Conservation (phyloP, 2,329 filamentous ascomycete genomes). For the Akanthomyces muscarius region DNA sequence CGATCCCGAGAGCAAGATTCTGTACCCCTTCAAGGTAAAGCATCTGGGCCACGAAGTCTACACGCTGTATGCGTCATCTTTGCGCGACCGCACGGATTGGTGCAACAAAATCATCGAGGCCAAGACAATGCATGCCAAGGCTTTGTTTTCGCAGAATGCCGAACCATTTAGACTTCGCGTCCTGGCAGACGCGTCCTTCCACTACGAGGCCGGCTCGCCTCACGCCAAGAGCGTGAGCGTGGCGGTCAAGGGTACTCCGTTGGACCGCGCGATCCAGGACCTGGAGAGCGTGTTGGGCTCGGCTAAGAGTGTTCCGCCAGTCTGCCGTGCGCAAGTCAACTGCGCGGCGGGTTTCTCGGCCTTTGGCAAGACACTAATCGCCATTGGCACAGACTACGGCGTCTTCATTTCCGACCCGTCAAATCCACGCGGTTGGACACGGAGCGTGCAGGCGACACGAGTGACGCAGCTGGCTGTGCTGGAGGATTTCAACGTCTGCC, state of each 20-base stretch:
- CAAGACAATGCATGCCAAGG: slow-evolving; percentile 88
- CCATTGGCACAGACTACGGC: slow-evolving; percentile 91
- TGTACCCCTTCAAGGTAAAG: slow-evolving; percentile 94
- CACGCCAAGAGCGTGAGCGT: slow-evolving; percentile 61
- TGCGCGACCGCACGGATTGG: slow-evolving; percentile 78
- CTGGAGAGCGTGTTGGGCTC: slow-evolving; percentile 75
- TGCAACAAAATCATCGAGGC: slow-evolving; percentile 90
- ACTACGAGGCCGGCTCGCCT: slow-evolving; percentile 62
- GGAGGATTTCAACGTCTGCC: slow-evolving; percentile 90
- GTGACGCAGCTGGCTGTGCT: slow-evolving; percentile 93
- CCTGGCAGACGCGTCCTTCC: slow-evolving; percentile 87
- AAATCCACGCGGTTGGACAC: slow-evolving; percentile 86
- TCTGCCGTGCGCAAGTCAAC: slow-evolving; percentile 84
- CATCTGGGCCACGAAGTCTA: slow-evolving; percentile 93
- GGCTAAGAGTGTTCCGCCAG: slow-evolving; percentile 65
- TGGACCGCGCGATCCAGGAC: slow-evolving; percentile 86
- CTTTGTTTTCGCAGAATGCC: slow-evolving; percentile 85
- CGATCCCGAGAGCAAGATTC: slow-evolving; percentile 73
- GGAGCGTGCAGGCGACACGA: slow-evolving; percentile 70
- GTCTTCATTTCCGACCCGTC: slow-evolving; percentile 85
- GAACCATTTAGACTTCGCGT: slow-evolving; percentile 92
- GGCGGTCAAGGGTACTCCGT: slow-evolving; percentile 81
- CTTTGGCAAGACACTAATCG: slow-evolving; percentile 80
- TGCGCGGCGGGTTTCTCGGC: slow-evolving; percentile 88
- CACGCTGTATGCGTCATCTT: slow-evolving; percentile 78